Evolutionary conservation across 257 asterid species (phyloP), one percentile per base, ranked within the genome.

Genomic region (Gardenia jasminoides): DNA sequence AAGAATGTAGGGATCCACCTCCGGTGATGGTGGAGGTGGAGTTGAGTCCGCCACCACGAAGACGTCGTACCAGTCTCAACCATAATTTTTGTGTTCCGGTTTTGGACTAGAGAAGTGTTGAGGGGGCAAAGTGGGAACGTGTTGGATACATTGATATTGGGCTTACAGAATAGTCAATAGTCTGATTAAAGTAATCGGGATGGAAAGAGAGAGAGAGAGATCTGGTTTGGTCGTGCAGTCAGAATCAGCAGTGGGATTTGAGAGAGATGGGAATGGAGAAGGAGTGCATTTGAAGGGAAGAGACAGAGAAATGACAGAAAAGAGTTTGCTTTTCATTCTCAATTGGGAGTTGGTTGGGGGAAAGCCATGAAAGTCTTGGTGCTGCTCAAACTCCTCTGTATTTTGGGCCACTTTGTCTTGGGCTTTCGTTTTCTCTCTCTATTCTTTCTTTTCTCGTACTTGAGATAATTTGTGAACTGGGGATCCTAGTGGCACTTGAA

Each of bases 231-330:
- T 15, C 33, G 41, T 36, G 69, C 24, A 84, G 78, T 89, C 92
- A 70, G 76, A 78, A 74, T 50, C 77, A 78, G 74, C 61, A 78
- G 76, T 67, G 72, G 76, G 77, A 56, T 54, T 77, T n/a, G 76
- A 39, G 76, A 75, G 84, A 76, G 82, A 72, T 69, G n/a, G 64
- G 20, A 83, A 54, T 24, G 79, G 70, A 31, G 79, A 66, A 31
- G 46, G 87, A 88, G 93, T 92, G 58, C 1, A 81, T 81, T 88
- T 79, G 77, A 92, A 88, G 94, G 83, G 83, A 90, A 89, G 91
- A 67, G 82, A 84, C 75, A 65, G n/a, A 22, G 26, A 41, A 10
- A 11, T 10, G 61, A 54, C 19, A 36, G 28, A 56, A 36, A 54
- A 44, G 39, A 52, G 67, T 33, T 74, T 36, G 41, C 20, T 33